These are phyloP conservation scores for Gomphus bonarii DNA, from an alignment of 1,284 basidiomycete genomes.

Conservation along the genomic window DNA sequence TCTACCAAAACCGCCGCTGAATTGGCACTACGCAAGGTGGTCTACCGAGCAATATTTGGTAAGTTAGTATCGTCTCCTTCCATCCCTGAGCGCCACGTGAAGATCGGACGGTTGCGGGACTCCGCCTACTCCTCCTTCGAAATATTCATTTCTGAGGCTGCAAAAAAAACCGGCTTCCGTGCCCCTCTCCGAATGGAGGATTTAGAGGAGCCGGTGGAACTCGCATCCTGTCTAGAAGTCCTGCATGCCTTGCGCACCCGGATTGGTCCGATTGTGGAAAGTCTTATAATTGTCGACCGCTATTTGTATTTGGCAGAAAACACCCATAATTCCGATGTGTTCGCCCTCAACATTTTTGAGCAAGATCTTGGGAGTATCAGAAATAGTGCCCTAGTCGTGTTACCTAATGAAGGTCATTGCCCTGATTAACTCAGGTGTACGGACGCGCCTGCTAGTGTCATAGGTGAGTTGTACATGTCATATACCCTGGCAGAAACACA, in stretches of 20 bases:
- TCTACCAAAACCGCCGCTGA: constrained; percentile 19
- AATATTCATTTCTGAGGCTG: constrained; percentile 1
- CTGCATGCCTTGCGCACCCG: constrained; percentile 31
- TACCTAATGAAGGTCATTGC: constrained; percentile 20
- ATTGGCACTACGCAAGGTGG: constrained; percentile 49
- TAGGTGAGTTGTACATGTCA: neutral
- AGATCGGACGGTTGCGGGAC: constrained; percentile 8
- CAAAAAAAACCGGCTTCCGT: neutral
- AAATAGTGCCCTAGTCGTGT: constrained; percentile 48
- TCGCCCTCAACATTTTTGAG: constrained; percentile 54
- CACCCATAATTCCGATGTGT: constrained; percentile 21
- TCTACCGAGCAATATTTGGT: constrained; percentile 49
- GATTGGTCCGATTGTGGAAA: constrained; percentile 31
- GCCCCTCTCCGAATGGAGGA: neutral
- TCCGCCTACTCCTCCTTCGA: constrained; percentile 3
- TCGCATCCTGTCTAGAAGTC: constrained; percentile 20
- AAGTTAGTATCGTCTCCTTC: neutral
- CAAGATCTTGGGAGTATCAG: constrained; percentile 54
- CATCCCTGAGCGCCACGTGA: neutral
- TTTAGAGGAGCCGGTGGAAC: neutral
- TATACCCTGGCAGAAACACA: neutral
- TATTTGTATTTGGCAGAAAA: constrained; percentile 25
- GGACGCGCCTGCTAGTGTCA: neutral
- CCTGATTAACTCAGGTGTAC: neutral
- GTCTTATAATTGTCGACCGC: constrained; percentile 29